Evolutionary conservation across 176 grass and related monocot species (phyloP).

Genomic region (Eleusine coracana): DNA sequence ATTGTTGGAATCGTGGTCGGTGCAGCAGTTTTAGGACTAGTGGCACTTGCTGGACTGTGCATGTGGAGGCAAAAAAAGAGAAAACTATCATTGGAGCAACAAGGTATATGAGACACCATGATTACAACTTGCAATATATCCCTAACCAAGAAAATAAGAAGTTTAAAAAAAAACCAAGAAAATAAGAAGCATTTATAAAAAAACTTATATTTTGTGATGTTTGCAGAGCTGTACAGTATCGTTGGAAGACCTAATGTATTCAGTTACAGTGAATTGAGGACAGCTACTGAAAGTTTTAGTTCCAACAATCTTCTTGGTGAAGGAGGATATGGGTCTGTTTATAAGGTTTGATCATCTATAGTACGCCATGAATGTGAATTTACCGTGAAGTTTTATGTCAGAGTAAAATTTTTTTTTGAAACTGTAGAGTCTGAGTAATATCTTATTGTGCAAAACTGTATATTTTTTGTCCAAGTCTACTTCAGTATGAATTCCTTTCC

Average conservation of each 20-base stretch:
- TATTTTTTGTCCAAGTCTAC: background rate
- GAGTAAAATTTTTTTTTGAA: background rate
- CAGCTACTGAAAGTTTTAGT: slow-evolving; percentile 71
- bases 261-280: slow-evolving; percentile 67
- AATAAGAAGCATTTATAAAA: no score
- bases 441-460: background rate
- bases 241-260: slow-evolving; percentile 64
- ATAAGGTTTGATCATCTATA: slow-evolving; percentile 54
- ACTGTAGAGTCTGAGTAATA: background rate
- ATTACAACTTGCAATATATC: background rate
- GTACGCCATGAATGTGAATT: background rate
- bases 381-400: background rate
- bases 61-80: slow-evolving; percentile 58
- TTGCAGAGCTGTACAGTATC: slow-evolving; percentile 66
- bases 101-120: slow-evolving; percentile 37
- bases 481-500: background rate
- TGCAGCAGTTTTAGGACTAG: slow-evolving; percentile 48
- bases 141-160: background rate
- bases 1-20: slow-evolving; percentile 63
- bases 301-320: slow-evolving; percentile 72
- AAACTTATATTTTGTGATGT: background rate
- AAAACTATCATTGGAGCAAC: slow-evolving; percentile 46
- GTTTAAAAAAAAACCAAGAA: no score
- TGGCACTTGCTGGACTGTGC: slow-evolving; percentile 43
- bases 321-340: slow-evolving; percentile 87